Evolutionary conservation across 1,284 basidiomycete genomes (phyloP), one percentile per base, ranked within the genome.

Genomic region (Malassezia vespertilionis): DNA sequence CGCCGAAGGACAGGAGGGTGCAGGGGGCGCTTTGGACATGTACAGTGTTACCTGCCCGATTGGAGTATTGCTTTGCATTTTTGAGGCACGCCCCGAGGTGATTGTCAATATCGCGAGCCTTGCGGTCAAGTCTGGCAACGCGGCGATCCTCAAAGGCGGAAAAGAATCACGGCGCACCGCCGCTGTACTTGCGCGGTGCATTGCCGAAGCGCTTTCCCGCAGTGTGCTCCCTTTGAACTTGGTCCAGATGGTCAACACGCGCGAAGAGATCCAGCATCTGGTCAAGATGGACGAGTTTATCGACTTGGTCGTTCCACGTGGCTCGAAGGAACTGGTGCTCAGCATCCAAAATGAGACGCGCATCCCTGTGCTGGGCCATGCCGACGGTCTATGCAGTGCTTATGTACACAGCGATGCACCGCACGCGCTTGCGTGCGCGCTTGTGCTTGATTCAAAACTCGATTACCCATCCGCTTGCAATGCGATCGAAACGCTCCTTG

Each of bases 361-460:
- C 45, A 96, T 99, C 56, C 83, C 93, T 1, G 93, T 99, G 35
- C 95, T 97, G 89, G 93, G 93, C 1, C 93, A 99, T 66, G 91
- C 93, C 4, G 91, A 97, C 71, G 91, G 91, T 0, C 74, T 96
- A 8, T 97, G 91, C 71, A 78, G 82, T 5, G 81, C 90, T 1
- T 96, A 83, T 71, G 73, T 97, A 3, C 91, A 99, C 71, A 80
- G 84, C 56, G 77, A 78, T 28, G 91, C 90, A 0, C 79, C 84
- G 58, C 61, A 75, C 33, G 77, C 79, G 37, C 93, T 88, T 71
- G 85, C 88, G 0, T 74, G 83, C 27, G 77, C 86, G 12, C 78
- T 95, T 7, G 80, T 83, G 0, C 74, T 93, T 5, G 93, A 99
- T 72, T 83, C 87, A 11, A 99, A 97, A 78, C 89, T 89, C 31